These are phyloP conservation scores for Fusarium scirpi DNA, from an alignment of 2,329 filamentous ascomycete species.

Conservation along the genomic window DNA sequence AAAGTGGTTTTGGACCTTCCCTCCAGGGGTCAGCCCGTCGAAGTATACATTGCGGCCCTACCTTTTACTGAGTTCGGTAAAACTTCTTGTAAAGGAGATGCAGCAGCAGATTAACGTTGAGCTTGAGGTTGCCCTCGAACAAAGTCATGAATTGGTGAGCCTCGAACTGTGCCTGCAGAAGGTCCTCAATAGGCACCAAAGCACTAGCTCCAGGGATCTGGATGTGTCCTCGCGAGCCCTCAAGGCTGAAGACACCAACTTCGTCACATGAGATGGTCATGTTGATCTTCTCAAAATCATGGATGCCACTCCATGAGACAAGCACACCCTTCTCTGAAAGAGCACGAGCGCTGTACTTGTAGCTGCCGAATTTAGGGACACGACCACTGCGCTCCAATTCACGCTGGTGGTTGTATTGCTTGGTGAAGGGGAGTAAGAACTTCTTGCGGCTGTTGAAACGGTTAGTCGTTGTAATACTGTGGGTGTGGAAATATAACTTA, in stretches of 20 bases:
- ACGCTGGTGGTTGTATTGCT: conserved; percentile 98
- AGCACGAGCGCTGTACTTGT: conserved; percentile 93
- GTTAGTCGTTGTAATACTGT: conserved; percentile 30
- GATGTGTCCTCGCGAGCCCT: conserved; percentile 90
- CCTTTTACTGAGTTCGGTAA: conserved; percentile 75
- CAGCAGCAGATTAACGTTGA: conserved; percentile 97
- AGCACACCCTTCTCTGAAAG: conserved; percentile 94
- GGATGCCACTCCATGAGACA: conserved; percentile 88
- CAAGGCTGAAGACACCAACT: conserved; percentile 92
- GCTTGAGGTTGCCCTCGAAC: conserved; percentile 84
- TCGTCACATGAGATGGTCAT: conserved; percentile 94
- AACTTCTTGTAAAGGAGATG: conserved; percentile 99
- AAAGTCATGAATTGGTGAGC: conserved; percentile 96
- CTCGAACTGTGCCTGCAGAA: conserved; percentile 97
- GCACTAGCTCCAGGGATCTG: conserved; percentile 95
- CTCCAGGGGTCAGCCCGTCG: conserved; percentile 29
- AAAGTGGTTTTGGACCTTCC: conserved; percentile 23
- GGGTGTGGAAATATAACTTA: conserved; percentile 55
- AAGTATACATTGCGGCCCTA: conserved; percentile 17
- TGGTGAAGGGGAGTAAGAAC: conserved; percentile 95
- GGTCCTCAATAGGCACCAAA: conserved; percentile 88
- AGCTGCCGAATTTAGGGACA: conserved; percentile 96
- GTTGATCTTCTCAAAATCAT: conserved; percentile 86
- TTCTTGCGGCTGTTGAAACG: conserved; percentile 78
- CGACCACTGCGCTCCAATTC: conserved; percentile 93